Base-by-base conservation (phyloP, 2,329 filamentous ascomycete species). In the Aspergillus floridensis region DNA sequence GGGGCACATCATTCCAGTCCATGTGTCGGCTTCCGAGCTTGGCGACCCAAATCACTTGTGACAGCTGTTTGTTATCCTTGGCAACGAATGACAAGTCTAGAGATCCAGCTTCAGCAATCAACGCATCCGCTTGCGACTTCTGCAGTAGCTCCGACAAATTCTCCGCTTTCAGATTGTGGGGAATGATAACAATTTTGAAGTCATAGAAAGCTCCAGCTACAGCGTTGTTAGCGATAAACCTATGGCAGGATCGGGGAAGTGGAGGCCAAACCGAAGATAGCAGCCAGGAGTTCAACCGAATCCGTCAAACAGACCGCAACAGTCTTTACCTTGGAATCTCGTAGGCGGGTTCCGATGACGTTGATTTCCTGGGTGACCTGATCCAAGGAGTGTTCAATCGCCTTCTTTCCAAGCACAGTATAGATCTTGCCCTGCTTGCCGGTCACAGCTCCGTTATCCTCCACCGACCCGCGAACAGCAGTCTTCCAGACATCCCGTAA, bases 281-380 rank as follows among this genome's bases (percentile, higher is more conserved):
- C 83, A 35, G 86, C 84, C 53, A 99, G 80, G 62, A 96, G 86
- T 77, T 99, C 95, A 69, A 96, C 82, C 50, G 92, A 96, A 81
- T 99, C 97, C 48, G 93, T 92, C 58, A 98, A 83, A 74, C 96
- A 96, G 64, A 98, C 84, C 63, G 92, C 95, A 32, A 98, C 90
- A 53, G 87, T 88, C 72, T 87, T 89, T 4, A 77, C 79, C 41
- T 86, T 86, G 58, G 87, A 86, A 63, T 89, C 85, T 67, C 90
- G 85, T 59, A 90, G 81, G 66, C 91, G 83, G 69, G 93, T 86
- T 68, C 95, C 95, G 69, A 98, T 86, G 29, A 95, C 83, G 74
- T 91, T 93, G 74, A 98, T 96, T 73, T 96, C 89, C 65, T 88
- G 87, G 7, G 89, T 93, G 53, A 97, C 77, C 63, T 92, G 87